Conservation (phyloP, 108 stramenopile species). For the Nannochloropsis oceanica region DNA sequence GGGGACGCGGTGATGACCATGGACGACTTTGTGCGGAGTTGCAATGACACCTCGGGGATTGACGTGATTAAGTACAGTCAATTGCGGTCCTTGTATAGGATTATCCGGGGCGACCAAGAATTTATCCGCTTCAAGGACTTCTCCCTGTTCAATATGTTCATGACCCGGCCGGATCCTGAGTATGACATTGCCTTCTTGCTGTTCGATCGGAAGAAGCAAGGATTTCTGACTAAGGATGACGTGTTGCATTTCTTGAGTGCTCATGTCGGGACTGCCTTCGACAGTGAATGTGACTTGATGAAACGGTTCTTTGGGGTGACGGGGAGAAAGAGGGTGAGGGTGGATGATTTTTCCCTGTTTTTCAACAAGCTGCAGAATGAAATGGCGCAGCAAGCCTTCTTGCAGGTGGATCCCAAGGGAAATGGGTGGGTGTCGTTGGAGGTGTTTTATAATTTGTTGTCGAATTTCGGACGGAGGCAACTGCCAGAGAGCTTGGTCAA, state of each 20-base stretch:
- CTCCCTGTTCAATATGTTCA: slow-evolving; percentile 43
- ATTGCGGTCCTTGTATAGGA: slow-evolving; percentile 26
- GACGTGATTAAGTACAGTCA: background rate
- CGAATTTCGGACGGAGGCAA: background rate
- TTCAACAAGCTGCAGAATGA: slow-evolving; percentile 41
- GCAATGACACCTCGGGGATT: slow-evolving; percentile 3
- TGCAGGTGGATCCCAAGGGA: slow-evolving; percentile 3
- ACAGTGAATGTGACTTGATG: slow-evolving; percentile 38
- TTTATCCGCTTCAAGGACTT: slow-evolving; percentile 36
- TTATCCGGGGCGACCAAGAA: slow-evolving; percentile 22
- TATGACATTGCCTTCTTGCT: slow-evolving; percentile 45
- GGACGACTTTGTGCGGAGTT: slow-evolving; percentile 39
- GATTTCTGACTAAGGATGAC: slow-evolving; percentile 18
- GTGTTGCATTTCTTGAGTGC: slow-evolving; percentile 16
- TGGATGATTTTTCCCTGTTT: slow-evolving; percentile 42
- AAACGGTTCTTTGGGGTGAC: slow-evolving; percentile 36
- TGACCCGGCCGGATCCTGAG: slow-evolving; percentile 46
- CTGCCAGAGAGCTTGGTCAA: background rate
- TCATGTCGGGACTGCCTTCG: slow-evolving; percentile 11
- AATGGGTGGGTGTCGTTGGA: background rate
- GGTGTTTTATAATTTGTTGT: background rate
- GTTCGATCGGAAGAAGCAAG: slow-evolving; percentile 24
- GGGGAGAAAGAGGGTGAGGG: slow-evolving; percentile 23
- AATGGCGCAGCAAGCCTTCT: slow-evolving; percentile 43
- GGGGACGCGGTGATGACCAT: slow-evolving; percentile 35